phyloP scores from a whole-genome alignment of 2,329 filamentous ascomycete species.

The Chaetomium sp. region DNA sequence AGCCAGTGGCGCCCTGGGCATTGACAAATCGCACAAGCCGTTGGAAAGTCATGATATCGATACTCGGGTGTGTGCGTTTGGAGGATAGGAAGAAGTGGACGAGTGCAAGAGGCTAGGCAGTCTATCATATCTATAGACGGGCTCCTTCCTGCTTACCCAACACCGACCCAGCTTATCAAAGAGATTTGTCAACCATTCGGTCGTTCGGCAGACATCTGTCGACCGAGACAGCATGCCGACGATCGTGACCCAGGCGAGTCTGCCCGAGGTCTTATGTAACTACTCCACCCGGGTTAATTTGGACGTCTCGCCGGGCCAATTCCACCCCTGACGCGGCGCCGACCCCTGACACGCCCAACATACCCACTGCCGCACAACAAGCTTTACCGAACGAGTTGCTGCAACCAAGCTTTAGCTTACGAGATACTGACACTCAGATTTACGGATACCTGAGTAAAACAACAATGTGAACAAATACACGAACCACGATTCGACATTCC shows the following conservation, averaged over 20 bases:
- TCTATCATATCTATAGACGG: not conserved
- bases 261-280: not conserved
- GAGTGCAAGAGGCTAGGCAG: not conserved
- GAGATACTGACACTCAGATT: not conserved
- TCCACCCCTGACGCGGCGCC: not conserved
- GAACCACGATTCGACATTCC: not conserved
- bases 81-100: not conserved
- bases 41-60: constrained; percentile 6
- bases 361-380: too few species aligned
- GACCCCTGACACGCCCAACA: too few species aligned
- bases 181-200: not conserved
- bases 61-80: not conserved
- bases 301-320: not conserved
- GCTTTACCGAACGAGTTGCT: not conserved
- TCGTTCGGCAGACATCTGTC: not conserved
- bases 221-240: not conserved
- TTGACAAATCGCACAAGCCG: constrained; percentile 10
- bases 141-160: not conserved
- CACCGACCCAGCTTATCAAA: not conserved
- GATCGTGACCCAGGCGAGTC: not conserved
- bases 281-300: not conserved
- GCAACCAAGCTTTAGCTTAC: not conserved
- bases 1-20: not conserved
- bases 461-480: not conserved
- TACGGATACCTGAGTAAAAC: not conserved